A percentile compares a stretch with the other conserved stretches of the same genome.
phyloP scores from a whole-genome alignment of 1,284 basidiomycete genomes.

The Apiotrichum gamsii region DNA sequence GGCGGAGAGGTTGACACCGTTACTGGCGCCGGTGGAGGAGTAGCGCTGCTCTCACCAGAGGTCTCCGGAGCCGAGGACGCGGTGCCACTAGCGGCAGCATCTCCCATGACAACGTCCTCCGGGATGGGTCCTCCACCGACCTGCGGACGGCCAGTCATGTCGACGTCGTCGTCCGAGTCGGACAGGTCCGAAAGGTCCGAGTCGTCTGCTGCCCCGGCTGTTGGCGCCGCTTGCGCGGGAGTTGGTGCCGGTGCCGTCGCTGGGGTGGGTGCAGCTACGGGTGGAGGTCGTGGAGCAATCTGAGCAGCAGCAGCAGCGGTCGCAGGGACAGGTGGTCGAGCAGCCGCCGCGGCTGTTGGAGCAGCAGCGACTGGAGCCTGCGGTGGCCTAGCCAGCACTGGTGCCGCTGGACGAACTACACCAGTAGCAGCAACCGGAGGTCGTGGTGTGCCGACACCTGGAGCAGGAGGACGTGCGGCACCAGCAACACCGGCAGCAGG shows the following conservation, averaged over 20 bases:
- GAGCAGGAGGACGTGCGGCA: background rate
- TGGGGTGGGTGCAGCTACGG: background rate
- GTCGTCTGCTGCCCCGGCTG: background rate
- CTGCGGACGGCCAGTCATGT: constrained; percentile 34
- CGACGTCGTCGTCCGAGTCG: constrained; percentile 28
- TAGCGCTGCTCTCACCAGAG: no score
- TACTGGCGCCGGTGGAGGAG: background rate
- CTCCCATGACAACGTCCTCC: background rate
- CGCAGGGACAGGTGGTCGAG: background rate
- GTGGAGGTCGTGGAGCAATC: background rate
- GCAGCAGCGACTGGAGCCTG: background rate
- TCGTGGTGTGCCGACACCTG: background rate
- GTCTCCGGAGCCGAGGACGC: no score
- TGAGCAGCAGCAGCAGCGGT: background rate
- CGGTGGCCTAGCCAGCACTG: background rate
- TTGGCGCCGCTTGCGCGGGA: background rate
- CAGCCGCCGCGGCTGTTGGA: background rate
- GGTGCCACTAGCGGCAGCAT: background rate
- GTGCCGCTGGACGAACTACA: background rate
- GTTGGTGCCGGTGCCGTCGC: background rate
- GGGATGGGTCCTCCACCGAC: constrained; percentile 31
- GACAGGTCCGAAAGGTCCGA: constrained; percentile 6
- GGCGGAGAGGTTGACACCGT: background rate
- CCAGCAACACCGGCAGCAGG: background rate
- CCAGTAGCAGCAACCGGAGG: background rate